Percentiles rank a stretch among this genome's conserved stretches.
phyloP scores from a whole-genome alignment of 306 rosid species.

The Glycine latifolia region DNA sequence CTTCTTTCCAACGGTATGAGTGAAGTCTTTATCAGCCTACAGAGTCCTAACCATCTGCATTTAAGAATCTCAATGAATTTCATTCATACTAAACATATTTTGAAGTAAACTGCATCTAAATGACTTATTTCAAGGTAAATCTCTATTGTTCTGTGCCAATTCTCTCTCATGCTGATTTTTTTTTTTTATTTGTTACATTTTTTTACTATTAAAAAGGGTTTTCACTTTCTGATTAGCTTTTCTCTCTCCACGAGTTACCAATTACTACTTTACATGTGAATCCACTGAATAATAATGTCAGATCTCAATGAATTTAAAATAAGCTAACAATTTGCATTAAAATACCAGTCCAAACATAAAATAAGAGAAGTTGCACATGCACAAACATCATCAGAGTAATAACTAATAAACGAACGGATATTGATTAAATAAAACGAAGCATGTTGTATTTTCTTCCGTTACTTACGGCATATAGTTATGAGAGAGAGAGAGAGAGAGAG shows the following conservation, averaged over 20 bases:
- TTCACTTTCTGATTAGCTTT: background rate
- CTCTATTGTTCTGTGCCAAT: background rate
- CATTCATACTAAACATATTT: background rate
- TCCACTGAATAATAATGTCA: background rate
- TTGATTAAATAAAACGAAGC: background rate
- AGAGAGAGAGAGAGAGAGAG: background rate
- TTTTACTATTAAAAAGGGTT: background rate
- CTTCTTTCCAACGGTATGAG: background rate
- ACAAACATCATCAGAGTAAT: too few relatives aligned
- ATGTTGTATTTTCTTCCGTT: background rate
- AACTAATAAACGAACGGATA: too few relatives aligned
- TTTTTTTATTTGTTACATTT: background rate
- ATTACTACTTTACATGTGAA: background rate
- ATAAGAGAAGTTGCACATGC: background rate
- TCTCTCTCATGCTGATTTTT: background rate
- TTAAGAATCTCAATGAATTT: slow-evolving; percentile 39
- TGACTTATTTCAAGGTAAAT: background rate
- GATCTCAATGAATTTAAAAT: background rate
- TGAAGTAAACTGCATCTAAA: background rate
- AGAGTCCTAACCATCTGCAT: slow-evolving; percentile 51
- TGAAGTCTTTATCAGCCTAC: slow-evolving; percentile 19
- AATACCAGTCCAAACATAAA: background rate
- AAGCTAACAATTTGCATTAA: background rate
- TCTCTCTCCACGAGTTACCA: background rate
- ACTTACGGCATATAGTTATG: background rate